These are phyloP conservation scores for Colletotrichum sp. DNA, from an alignment of 2,329 filamentous ascomycete genomes.

Conservation along the genomic window DNA sequence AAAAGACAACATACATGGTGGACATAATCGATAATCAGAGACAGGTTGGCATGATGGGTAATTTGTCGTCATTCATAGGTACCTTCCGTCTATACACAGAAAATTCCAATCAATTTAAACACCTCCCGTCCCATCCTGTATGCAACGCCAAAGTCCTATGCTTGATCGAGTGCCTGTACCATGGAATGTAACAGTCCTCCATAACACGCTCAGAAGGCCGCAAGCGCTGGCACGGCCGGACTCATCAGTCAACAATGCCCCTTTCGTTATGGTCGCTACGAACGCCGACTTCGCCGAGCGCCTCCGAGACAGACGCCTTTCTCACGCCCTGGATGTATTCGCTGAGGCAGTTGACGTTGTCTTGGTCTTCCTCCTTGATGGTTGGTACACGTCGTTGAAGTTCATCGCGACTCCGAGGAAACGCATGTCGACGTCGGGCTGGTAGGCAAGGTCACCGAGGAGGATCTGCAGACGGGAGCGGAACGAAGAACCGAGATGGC, in stretches of 20 bases:
- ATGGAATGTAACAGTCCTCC: not conserved
- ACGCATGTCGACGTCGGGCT: conserved; percentile 92
- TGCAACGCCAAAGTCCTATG: not conserved
- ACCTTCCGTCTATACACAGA: not conserved
- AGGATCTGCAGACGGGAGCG: conserved; percentile 77
- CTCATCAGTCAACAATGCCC: not conserved
- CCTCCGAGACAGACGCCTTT: not conserved
- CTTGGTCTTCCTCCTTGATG: conserved; percentile 68
- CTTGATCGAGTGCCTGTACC: not conserved
- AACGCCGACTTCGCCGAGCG: not conserved
- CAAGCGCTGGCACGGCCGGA: not conserved
- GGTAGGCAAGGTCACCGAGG: conserved; percentile 88
- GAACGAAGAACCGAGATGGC: conserved; percentile 77
- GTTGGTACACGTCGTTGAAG: conserved; percentile 96
- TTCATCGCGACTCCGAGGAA: conserved; percentile 98
- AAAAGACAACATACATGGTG: not conserved
- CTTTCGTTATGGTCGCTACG: not conserved
- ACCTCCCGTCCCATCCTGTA: not conserved
- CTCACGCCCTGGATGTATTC: conserved; percentile 11
- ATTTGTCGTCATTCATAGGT: not conserved
- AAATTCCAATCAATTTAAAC: not conserved
- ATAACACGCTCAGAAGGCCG: not conserved
- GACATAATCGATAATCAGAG: not conserved
- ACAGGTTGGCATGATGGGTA: not conserved
- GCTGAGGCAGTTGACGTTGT: conserved; percentile 21